These are phyloP conservation scores for Saccharata proteae DNA, from an alignment of 2,329 filamentous ascomycete genomes.

Conservation along the genomic window DNA sequence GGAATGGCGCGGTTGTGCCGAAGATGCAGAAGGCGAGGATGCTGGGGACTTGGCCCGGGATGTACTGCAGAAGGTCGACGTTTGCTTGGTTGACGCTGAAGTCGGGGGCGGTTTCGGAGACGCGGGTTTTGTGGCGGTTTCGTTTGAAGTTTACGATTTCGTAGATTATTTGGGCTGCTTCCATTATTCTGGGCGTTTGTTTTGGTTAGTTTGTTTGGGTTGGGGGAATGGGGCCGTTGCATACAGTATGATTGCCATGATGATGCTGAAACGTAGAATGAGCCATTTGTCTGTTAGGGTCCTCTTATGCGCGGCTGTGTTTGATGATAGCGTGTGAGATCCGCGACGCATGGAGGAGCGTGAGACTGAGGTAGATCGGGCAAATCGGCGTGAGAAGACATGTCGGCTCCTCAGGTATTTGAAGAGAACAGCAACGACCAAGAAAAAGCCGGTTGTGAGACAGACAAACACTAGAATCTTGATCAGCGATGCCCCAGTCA, in stretches of 20 bases:
- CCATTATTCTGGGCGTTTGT: slow-evolving; percentile 2
- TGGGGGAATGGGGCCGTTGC: too few relatives aligned
- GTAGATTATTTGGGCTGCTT: slow-evolving; percentile 3
- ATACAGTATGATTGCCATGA: slow-evolving; percentile 4
- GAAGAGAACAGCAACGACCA: slow-evolving; percentile 4
- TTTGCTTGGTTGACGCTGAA: slow-evolving; percentile 2
- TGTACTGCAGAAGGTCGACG: slow-evolving; percentile 6
- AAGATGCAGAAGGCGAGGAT: slow-evolving; percentile 6
- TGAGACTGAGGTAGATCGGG: neutral
- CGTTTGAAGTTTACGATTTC: slow-evolving; percentile 5
- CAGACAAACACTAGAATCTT: slow-evolving; percentile 1
- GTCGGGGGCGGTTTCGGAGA: neutral
- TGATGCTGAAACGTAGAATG: slow-evolving; percentile 5
- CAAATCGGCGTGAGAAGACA: slow-evolving; percentile 3
- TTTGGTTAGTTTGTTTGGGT: too few relatives aligned
- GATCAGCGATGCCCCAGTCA: neutral
- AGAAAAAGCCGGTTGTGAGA: neutral
- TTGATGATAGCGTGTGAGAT: too few relatives aligned
- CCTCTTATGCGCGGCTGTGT: too few relatives aligned
- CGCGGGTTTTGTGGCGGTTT: neutral
- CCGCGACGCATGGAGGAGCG: too few relatives aligned
- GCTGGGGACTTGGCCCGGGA: slow-evolving; percentile 3
- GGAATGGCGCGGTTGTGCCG: slow-evolving; percentile 3
- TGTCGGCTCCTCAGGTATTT: slow-evolving; percentile 5
- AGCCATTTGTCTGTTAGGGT: slow-evolving; percentile 4